These are phyloP conservation scores for Coemansia aciculifera DNA, from an alignment of 192 early-diverging fungal genomes.

Conservation along the genomic window DNA sequence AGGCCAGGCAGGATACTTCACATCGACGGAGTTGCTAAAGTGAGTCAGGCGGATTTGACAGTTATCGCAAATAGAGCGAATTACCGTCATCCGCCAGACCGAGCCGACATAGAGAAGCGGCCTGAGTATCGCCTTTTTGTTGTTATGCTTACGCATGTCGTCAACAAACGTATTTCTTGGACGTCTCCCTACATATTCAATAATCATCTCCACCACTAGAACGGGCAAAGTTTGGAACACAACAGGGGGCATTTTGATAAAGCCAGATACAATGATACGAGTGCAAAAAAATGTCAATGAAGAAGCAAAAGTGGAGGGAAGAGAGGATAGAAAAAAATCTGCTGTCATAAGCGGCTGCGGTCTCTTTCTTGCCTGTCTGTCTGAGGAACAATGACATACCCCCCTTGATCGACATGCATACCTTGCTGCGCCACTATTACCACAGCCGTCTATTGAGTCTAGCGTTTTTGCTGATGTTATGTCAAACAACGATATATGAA, in stretches of 20 bases:
- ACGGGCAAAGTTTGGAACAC: neutral
- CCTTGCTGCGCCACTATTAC: neutral
- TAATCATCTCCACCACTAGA: neutral
- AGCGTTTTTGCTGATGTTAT: neutral
- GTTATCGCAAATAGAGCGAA: neutral
- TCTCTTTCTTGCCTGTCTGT: neutral
- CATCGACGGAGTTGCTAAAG: neutral
- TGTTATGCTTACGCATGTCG: neutral
- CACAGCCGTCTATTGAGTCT: neutral
- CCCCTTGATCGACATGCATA: neutral
- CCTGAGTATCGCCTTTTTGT: neutral
- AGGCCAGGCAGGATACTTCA: constrained; percentile 2
- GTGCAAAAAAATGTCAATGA: neutral
- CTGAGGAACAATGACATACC: neutral
- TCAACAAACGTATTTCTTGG: neutral
- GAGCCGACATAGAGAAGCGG: neutral
- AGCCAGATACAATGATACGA: neutral
- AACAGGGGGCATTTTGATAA: neutral
- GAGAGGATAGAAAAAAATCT: neutral
- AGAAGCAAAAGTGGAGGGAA: neutral
- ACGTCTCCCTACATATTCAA: neutral
- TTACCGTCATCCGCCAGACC: neutral
- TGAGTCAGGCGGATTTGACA: neutral
- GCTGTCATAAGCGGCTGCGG: neutral
- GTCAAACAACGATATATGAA: neutral